Percentiles rank a stretch among this genome's conserved stretches.
Conservation (phyloP, 2,329 filamentous ascomycete genomes). For the Talaromyces sp. region DNA sequence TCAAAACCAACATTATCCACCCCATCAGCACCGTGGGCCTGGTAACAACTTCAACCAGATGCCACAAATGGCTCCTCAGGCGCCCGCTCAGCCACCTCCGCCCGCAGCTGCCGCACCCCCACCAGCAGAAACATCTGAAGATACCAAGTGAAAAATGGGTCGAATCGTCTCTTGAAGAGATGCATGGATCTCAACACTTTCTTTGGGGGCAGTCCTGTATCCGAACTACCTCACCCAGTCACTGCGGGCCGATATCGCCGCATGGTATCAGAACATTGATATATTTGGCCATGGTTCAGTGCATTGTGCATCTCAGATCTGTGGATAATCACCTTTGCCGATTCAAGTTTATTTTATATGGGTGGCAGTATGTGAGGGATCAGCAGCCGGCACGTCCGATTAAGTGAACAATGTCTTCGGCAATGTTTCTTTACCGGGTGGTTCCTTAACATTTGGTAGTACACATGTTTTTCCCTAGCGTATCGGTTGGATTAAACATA, state of each 20-base stretch:
- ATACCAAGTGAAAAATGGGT: constrained; percentile 39
- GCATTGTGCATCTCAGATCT: neutral
- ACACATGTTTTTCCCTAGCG: neutral
- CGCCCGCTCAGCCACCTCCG: constrained; percentile 31
- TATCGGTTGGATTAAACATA: neutral
- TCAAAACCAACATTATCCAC: constrained; percentile 56
- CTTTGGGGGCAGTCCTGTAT: neutral
- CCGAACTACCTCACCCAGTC: neutral
- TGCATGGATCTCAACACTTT: neutral
- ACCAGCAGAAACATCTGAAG: constrained; percentile 38
- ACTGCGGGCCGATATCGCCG: neutral
- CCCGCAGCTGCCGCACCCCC: constrained; percentile 31
- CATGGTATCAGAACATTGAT: neutral
- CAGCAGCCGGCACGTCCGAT: neutral
- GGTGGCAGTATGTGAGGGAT: neutral
- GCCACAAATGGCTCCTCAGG: constrained; percentile 39
- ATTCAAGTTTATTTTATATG: neutral
- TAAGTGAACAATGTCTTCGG: neutral
- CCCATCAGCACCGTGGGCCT: constrained; percentile 50
- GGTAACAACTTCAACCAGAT: constrained; percentile 52
- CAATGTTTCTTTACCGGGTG: neutral
- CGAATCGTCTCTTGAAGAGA: neutral
- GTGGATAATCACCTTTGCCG: neutral
- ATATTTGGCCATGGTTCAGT: neutral
- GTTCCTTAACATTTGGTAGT: neutral